Percentiles rank a stretch among this genome's conserved stretches.
These are phyloP conservation scores for Saturnispora bothae DNA, from an alignment of 805 yeast genomes.

Conservation along the genomic window DNA sequence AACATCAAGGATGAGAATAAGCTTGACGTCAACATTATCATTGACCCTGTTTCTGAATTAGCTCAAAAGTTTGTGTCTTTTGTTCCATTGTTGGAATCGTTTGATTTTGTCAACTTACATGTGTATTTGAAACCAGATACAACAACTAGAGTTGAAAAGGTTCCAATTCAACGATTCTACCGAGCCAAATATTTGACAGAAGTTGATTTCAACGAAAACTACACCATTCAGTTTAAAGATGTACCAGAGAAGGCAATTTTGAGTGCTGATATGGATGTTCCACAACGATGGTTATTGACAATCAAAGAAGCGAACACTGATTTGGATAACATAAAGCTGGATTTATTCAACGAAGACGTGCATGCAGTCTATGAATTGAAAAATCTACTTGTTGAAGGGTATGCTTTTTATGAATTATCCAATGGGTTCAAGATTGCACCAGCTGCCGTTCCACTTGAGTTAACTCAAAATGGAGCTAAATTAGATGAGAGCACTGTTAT, in stretches of 20 bases:
- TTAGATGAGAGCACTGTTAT: slow-evolving; percentile 55
- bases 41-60: slow-evolving; percentile 64
- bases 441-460: slow-evolving; percentile 40
- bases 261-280: slow-evolving; percentile 47
- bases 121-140: slow-evolving; percentile 50
- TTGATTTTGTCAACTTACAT: slow-evolving; percentile 43
- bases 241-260: slow-evolving; percentile 46
- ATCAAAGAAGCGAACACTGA: slow-evolving; percentile 45
- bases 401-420: slow-evolving; percentile 33
- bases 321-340: slow-evolving; percentile 47
- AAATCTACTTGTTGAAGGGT: slow-evolving; percentile 60
- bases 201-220: slow-evolving; percentile 1
- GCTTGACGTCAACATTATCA: slow-evolving; percentile 45
- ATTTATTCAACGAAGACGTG: slow-evolving; percentile 29
- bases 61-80: slow-evolving; percentile 55
- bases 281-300: slow-evolving; percentile 57
- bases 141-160: slow-evolving; percentile 18
- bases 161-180: slow-evolving; percentile 52
- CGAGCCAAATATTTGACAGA: slow-evolving; percentile 29
- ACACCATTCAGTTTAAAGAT: slow-evolving; percentile 28
- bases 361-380: slow-evolving; percentile 42
- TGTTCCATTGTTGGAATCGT: slow-evolving; percentile 25
- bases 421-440: slow-evolving; percentile 28
- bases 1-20: slow-evolving; percentile 5
- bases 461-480: slow-evolving; percentile 17